Evolutionary conservation across 1,284 basidiomycete species (phyloP).

Genomic region (Boletus nobilissimus): DNA sequence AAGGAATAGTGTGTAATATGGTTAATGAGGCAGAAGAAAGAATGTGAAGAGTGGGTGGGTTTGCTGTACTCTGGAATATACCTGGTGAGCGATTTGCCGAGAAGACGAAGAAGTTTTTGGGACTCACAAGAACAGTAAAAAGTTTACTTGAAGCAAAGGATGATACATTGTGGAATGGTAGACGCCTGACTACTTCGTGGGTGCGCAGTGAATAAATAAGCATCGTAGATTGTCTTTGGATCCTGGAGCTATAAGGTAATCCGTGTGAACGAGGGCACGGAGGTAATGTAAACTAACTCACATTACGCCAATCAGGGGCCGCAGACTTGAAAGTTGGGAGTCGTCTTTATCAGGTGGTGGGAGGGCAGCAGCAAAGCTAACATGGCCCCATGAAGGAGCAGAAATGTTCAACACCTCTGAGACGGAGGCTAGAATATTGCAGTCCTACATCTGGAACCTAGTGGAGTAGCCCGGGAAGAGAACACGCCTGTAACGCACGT

Average conservation of each 20-base stretch:
- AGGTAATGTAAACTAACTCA: conserved; percentile 48
- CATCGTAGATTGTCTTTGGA: conserved; percentile 49
- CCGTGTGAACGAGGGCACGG: conserved; percentile 1
- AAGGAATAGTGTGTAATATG: conserved; percentile 61
- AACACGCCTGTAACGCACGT: conserved; percentile 54
- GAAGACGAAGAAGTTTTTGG: not conserved
- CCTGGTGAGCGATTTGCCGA: conserved; percentile 6
- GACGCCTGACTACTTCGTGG: conserved; percentile 63
- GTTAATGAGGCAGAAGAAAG: conserved; percentile 64
- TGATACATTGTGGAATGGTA: conserved; percentile 56
- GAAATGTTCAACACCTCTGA: conserved; percentile 48
- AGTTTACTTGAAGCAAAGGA: conserved; percentile 61
- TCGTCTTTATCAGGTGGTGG: conserved; percentile 46
- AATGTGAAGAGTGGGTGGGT: conserved; percentile 66
- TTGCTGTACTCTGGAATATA: conserved; percentile 61
- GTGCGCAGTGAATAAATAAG: conserved; percentile 70
- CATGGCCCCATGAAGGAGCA: conserved; percentile 47
- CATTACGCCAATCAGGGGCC: conserved; percentile 68
- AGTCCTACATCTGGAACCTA: conserved; percentile 78
- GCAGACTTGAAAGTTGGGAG: conserved; percentile 48
- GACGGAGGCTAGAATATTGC: conserved; percentile 64
- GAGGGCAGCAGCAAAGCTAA: conserved; percentile 59
- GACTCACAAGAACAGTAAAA: conserved; percentile 69
- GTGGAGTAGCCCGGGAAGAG: conserved; percentile 67
- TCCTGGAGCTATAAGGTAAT: conserved; percentile 38